Percentiles rank a stretch among this genome's conserved stretches.
Conservation (phyloP, 306 rosid species). For the Quercus parvula region DNA sequence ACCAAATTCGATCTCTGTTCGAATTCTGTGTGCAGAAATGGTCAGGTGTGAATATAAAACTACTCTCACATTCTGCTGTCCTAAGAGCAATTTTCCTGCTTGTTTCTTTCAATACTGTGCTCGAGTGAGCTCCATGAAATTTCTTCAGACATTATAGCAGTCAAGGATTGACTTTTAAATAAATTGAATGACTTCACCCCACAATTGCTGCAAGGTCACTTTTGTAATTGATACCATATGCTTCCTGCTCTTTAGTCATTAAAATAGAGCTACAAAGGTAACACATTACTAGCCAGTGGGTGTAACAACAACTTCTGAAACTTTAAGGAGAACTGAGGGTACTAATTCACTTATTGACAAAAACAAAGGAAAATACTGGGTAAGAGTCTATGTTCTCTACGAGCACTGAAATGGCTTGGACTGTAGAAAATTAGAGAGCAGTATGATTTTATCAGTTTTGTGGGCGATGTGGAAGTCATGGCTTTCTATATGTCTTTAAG, state of each 20-base stretch:
- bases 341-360: neutral
- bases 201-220: neutral
- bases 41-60: slow-evolving; percentile 55
- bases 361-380: neutral
- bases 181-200: neutral
- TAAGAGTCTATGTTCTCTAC: neutral
- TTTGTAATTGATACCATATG: neutral
- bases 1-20: slow-evolving; percentile 87
- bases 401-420: neutral
- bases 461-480: too few species aligned
- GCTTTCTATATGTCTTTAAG: too few species aligned
- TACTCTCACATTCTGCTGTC: slow-evolving; percentile 9
- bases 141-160: slow-evolving; percentile 2
- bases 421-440: neutral
- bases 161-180: slow-evolving; percentile 19
- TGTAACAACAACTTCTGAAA: neutral
- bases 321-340: neutral
- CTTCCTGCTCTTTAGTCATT: neutral
- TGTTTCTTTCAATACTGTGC: slow-evolving; percentile 5
- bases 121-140: slow-evolving; percentile 17
- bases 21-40: slow-evolving; percentile 81
- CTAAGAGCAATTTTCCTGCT: slow-evolving; percentile 1
- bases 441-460: too few species aligned
- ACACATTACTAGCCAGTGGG: neutral
- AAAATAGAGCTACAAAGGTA: neutral